These are phyloP conservation scores for Saprolegnia diclina DNA, from an alignment of 352 stramenopile species.

Conservation along the genomic window DNA sequence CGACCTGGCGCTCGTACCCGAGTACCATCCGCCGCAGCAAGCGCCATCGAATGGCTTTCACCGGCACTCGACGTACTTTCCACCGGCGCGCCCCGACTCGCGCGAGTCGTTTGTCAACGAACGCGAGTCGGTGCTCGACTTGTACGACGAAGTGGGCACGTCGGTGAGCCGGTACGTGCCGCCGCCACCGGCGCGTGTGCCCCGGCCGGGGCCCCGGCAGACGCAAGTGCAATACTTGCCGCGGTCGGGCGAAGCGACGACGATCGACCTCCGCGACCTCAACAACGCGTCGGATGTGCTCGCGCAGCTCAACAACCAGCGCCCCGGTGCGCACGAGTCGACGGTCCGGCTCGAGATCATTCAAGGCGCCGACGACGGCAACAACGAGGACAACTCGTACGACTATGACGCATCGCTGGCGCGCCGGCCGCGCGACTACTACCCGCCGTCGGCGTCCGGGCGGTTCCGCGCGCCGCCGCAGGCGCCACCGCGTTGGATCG, in stretches of 20 bases:
- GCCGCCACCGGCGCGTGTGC: background rate
- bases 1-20: background rate
- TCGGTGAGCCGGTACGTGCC: conserved; percentile 13
- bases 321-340: background rate
- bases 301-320: conserved; percentile 23
- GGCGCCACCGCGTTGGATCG: background rate
- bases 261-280: conserved; percentile 21
- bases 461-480: conserved; percentile 1
- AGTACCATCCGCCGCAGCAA: background rate
- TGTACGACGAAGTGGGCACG: conserved; percentile 27
- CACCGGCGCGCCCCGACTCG: conserved; percentile 14
- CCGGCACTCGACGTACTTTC: background rate
- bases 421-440: conserved; percentile 1
- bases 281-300: conserved; percentile 23
- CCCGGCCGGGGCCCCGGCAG: background rate
- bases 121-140: conserved; percentile 26
- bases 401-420: background rate
- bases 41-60: background rate
- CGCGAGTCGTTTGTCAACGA: conserved; percentile 18
- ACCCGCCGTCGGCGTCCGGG: background rate
- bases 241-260: conserved; percentile 11
- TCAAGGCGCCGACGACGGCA: background rate
- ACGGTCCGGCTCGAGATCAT: conserved; percentile 23
- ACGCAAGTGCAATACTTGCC: conserved; percentile 17
- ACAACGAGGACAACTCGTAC: background rate